A percentile compares a stretch with the other conserved stretches of the same genome.
Conservation (phyloP, 176 grass and related monocot species). For the Ensete glaucum region DNA sequence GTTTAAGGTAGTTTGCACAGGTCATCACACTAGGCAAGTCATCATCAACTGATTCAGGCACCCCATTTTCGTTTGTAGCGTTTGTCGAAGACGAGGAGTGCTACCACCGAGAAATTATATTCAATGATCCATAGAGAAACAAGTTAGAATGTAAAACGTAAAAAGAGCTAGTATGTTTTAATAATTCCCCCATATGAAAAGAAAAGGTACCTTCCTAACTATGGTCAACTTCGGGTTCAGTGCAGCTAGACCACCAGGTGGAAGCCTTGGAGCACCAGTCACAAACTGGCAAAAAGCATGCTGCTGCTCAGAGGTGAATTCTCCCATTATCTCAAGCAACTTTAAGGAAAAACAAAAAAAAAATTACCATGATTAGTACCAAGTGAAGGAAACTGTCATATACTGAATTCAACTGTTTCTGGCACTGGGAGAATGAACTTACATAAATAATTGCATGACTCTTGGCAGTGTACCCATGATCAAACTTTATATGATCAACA, state of each 20-base stretch:
- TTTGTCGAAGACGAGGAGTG: conserved; percentile 40
- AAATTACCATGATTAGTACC: conserved; percentile 12
- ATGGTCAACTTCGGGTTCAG: conserved; percentile 81
- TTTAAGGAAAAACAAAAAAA: conserved; percentile 23
- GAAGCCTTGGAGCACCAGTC: conserved; percentile 82
- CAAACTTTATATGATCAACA: conserved; percentile 87
- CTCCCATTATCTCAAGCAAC: conserved; percentile 82
- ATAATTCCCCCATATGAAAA: not conserved
- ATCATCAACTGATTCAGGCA: conserved; percentile 50
- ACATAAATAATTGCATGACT: conserved; percentile 76
- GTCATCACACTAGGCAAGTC: conserved; percentile 96
- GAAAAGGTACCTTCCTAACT: conserved; percentile 63
- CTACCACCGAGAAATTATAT: conserved; percentile 29
- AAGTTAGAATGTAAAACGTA: not conserved
- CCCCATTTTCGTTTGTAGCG: conserved; percentile 41
- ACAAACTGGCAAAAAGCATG: conserved; percentile 92
- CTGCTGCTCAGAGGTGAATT: conserved; percentile 72
- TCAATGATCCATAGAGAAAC: not conserved
- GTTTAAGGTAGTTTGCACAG: conserved; percentile 91
- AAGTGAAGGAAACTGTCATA: not conserved
- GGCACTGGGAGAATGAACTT: conserved; percentile 15
- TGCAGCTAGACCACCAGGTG: conserved; percentile 73
- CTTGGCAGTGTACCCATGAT: conserved; percentile 90
- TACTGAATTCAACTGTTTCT: not conserved
- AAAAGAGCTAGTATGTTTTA: not conserved